Base-by-base conservation (phyloP, 495 filamentous ascomycete genomes). In the Paragyromitra xinjiangensis region DNA sequence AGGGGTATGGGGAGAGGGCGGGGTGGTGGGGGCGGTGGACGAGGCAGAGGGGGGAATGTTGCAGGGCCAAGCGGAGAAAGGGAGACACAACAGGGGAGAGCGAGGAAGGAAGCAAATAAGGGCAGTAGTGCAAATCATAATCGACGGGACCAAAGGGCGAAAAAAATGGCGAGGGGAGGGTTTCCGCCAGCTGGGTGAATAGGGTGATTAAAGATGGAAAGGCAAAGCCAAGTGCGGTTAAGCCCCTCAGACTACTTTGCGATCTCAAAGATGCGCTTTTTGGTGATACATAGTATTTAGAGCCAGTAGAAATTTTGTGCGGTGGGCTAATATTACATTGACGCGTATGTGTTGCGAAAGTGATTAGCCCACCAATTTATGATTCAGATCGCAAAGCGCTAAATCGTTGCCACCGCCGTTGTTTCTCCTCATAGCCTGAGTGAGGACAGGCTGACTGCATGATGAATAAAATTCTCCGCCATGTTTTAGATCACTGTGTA, bases 101-200 rank as follows among this genome's bases (percentile, higher is more conserved):
- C 85, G 78, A 90, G 83, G 78, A 97, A 88, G 83, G 91, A 88
- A 80, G 88, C 87, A 77, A 92, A 86, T 62, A 93, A 88, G 74
- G 87, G 86, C 34, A 87, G 86, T 2, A 88, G 85, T 71, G 89
- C 88, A 72, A 90, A 92, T 68, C 89, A 93, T 78, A 88, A 87
- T 74, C 88, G 91, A 63, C 88, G 91, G 73, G 89, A 94, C 71
- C 90, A 92, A 81, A 84, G 91, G 48, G 91, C 92, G 64, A 92
- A 86, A 83, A 95, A 95, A 86, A 92, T 95, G 65, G 77, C 73
- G n/a, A 78, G 77, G 19, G 77, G 77, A 1, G 65, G 74, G 8
- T 72, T 76, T 24, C 73, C 73, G 16, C 48, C 61, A 6, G 45
- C 48, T 45, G 48, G 73, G 12, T 71, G 69, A 71, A 48, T 16